Percentiles rank a stretch among this genome's conserved stretches.
These are phyloP conservation scores for Fusarium nurragi DNA, from an alignment of 2,329 filamentous ascomycete genomes.

Conservation along the genomic window DNA sequence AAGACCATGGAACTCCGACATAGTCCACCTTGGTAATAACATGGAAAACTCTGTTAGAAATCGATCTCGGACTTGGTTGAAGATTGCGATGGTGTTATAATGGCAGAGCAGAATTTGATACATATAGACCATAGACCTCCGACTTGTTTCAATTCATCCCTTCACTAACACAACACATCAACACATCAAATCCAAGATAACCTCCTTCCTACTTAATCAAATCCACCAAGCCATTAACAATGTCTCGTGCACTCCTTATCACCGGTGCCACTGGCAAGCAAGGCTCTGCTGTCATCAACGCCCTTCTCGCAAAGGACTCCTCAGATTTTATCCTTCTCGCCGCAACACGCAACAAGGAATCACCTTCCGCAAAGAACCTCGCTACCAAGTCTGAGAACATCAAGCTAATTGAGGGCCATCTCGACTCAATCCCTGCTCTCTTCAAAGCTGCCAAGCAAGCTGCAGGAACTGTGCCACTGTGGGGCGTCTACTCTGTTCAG, in stretches of 20 bases:
- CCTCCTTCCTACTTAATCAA: fast-evolving
- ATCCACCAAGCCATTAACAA: not conserved
- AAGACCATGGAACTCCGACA: constrained; percentile 4
- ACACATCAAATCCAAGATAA: not conserved
- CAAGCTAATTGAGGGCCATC: constrained; percentile 16
- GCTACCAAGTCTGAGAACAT: constrained; percentile 10
- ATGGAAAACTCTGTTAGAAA: not conserved
- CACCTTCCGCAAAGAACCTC: constrained; percentile 7
- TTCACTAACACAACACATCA: not conserved
- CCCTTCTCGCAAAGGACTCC: constrained; percentile 9
- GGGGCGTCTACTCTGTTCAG: constrained; percentile 31
- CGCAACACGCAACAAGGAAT: constrained; percentile 19
- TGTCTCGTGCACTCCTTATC: constrained; percentile 32
- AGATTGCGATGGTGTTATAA: fast-evolving
- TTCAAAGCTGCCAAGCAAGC: constrained; percentile 21
- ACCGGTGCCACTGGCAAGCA: constrained; percentile 32
- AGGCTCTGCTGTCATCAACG: constrained; percentile 21
- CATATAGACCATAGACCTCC: not conserved
- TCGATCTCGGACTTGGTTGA: not conserved
- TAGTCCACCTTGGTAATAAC: constrained; percentile 1
- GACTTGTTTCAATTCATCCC: too few relatives aligned
- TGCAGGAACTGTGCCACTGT: constrained; percentile 18
- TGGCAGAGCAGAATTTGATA: not conserved
- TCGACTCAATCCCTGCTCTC: constrained; percentile 15
- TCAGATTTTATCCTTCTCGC: constrained; percentile 25